phyloP scores from a whole-genome alignment of 176 grass and related monocot species.

The Oryza meyeriana region DNA sequence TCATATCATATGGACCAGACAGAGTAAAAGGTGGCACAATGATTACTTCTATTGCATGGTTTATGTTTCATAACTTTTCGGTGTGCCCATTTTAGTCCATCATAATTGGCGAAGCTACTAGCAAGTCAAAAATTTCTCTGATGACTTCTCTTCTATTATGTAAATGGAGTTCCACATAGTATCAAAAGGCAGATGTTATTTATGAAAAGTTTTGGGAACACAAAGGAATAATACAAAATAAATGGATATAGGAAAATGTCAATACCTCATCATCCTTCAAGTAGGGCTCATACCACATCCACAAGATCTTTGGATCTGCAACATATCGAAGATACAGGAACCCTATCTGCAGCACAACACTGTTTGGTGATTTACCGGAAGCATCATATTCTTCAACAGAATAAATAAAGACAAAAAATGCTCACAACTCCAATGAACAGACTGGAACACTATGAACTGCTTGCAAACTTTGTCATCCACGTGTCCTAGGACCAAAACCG shows the following conservation, averaged over 20 bases:
- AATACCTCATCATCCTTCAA: slow-evolving; percentile 93
- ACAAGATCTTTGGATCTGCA: slow-evolving; percentile 80
- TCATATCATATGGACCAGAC: background rate
- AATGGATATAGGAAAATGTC: background rate
- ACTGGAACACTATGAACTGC: slow-evolving; percentile 57
- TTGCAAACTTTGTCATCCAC: slow-evolving; percentile 60
- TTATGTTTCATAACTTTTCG: background rate
- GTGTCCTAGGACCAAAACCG: slow-evolving; percentile 47
- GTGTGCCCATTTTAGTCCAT: background rate
- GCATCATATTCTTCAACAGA: slow-evolving; percentile 14
- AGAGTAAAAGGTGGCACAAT: background rate
- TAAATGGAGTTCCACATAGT: background rate
- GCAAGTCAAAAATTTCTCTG: background rate
- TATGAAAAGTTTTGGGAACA: background rate
- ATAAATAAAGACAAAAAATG: slow-evolving; percentile 42
- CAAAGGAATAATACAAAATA: background rate
- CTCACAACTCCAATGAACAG: slow-evolving; percentile 68
- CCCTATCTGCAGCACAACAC: slow-evolving; percentile 57
- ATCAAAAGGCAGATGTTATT: background rate
- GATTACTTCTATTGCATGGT: background rate
- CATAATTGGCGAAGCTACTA: background rate
- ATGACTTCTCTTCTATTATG: background rate
- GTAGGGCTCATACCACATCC: slow-evolving; percentile 95
- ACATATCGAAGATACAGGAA: slow-evolving; percentile 87
- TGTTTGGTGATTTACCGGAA: slow-evolving; percentile 20